Base-by-base conservation (phyloP, 345 rosid genomes). In the Bretschneidera sinensis region DNA sequence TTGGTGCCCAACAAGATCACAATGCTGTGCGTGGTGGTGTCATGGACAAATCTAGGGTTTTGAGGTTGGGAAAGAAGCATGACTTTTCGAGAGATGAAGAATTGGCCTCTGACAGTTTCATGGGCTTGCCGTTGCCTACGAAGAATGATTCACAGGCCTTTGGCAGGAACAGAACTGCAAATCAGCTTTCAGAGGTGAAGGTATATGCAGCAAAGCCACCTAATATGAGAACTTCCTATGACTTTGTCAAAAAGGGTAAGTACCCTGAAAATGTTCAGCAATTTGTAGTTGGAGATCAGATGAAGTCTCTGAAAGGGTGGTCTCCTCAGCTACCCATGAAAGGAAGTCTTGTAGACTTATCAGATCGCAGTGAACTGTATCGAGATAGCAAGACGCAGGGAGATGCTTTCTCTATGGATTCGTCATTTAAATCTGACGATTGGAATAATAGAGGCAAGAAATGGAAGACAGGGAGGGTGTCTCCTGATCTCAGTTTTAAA, bases 371-470 rank as follows among this genome's bases (percentile, higher is more conserved):
- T 60, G 86, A 79, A 62, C 67, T 74, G 21, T 71, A 75, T 61
- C 74, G 82, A 80, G 86, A 63, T 71, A 74, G 66, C 61, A 79
- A 72, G 58, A 72, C 68, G 39, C 80, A 65, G 54, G 83, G 73
- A 60, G 84, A 79, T 72, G 69, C 55, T 34, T 69, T 80, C 43
- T 54, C 84, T 51, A 43, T 68, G 58, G 88, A 89, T 76, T 69
- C 82, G 5, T 69, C 88, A 51, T 70, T 74, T 73, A 76, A 71
- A 63, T 67, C 80, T 71, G 83, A 83, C 56, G 83, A 82, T 45
- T 71, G 84, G 88, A 80, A 77, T 75, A 22, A 57, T 55, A 81
- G 75, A 79, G 78, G 78, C 76, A 86, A 85, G 81, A 89, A 82
- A 65, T 65, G 83, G 85, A 90, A 79, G 76, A 52, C 61, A 20